phyloP scores from a whole-genome alignment of 2,329 filamentous ascomycete species.

The Leptographium flavum region DNA sequence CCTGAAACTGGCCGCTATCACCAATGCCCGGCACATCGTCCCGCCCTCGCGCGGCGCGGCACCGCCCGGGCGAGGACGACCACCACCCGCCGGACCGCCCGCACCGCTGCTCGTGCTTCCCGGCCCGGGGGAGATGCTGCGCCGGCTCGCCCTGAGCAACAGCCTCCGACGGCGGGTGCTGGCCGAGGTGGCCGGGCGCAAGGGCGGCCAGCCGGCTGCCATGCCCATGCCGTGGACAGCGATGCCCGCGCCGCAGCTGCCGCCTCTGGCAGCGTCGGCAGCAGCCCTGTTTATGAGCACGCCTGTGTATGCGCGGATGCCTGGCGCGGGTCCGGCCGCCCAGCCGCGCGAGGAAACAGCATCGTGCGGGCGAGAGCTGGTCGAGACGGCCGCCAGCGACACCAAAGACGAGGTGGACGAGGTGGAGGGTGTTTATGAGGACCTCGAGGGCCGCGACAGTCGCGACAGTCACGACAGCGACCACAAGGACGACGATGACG shows the following conservation, averaged over 20 bases:
- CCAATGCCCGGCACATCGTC: slow-evolving; percentile 18
- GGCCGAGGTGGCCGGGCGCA: slow-evolving; percentile 12
- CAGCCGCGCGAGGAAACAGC: too few relatives aligned
- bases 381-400: too few relatives aligned
- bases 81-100: not conserved
- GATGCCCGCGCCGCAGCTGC: not conserved
- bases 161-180: slow-evolving; percentile 34
- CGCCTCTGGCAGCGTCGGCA: not conserved
- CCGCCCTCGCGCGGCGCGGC: not conserved
- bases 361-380: too few relatives aligned
- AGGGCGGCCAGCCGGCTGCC: not conserved
- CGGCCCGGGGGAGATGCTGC: slow-evolving; percentile 29
- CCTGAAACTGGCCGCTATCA: slow-evolving; percentile 30
- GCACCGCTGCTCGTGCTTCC: not conserved
- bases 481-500: slow-evolving; percentile 5
- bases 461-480: too few relatives aligned
- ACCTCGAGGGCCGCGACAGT: too few relatives aligned
- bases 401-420: too few relatives aligned
- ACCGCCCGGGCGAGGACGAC: too few relatives aligned
- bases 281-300: not conserved
- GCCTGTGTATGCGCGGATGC: too few relatives aligned
- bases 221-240: not conserved
- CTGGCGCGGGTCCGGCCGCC: too few relatives aligned
- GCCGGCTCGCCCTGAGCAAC: slow-evolving; percentile 54
- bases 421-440: too few relatives aligned